Base-by-base conservation (phyloP, 2,329 filamentous ascomycete species). In the Coniella vitis region DNA sequence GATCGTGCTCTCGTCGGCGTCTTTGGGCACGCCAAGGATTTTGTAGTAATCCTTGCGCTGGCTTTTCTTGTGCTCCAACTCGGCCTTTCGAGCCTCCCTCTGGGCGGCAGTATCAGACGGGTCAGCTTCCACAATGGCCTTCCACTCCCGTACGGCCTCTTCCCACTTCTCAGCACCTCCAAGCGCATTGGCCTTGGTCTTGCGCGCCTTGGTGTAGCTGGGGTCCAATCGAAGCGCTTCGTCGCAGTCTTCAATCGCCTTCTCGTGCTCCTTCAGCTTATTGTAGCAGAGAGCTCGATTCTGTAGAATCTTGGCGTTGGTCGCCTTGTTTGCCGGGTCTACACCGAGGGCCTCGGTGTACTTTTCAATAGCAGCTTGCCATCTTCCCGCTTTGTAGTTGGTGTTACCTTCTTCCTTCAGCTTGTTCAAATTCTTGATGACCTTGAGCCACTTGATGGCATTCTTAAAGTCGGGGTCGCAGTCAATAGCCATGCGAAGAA, bases 41-140 rank as follows among this genome's bases (percentile, higher is more conserved):
- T 96, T 96, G 75, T 98, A 98, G 72, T 95, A 97, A 63, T 98
- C 93, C 70, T 98, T 98, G 54, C 93, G 79, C 70, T 91, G 86
- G 66, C 86, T 41, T 83, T 97, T 97, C 83, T 98, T 98, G 55
- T 97, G 73, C 70, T 98, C 93, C 21, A 96, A 73, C 71, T 98
- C 91, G 1, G 91, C 93, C 60, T 84, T 87, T 49, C 87, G 84
- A 38, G 97, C 81, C 61, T 98, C 93, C 67, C 87, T 90, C 45
- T 78, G 75, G 52, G 97, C 84, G 13, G 78, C 81, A 37, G 83
- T 80, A 65, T 98, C 93, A 54, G 83, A 77, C 2, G 90, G 90
- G 57, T 93, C 88, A 52, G 83, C 71, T 64, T 97, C 91, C 44
- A 85, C 79, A 51, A 97, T 81, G 2, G 79, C 75, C 75, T 97